A percentile compares a stretch with the other conserved stretches of the same genome.
Conservation (phyloP, 2,329 filamentous ascomycete genomes). For the Drechslerella coelobrocha region DNA sequence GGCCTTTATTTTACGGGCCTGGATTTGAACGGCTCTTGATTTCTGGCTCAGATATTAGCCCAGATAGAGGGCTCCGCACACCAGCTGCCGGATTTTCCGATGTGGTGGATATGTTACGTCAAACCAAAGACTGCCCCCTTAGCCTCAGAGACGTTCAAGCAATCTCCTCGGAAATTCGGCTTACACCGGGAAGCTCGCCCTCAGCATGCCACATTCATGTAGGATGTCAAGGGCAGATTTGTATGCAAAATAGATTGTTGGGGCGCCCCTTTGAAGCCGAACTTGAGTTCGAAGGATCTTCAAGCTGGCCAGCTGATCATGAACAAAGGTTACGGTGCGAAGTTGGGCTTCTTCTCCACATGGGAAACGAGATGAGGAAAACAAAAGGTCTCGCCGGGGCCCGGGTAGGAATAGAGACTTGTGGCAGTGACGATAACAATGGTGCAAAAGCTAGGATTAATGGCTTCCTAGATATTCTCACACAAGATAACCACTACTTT, state of each 20-base stretch:
- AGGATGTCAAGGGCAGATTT: neutral
- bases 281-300: slow-evolving; percentile 38
- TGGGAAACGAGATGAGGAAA: slow-evolving; percentile 11
- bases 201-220: neutral
- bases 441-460: neutral
- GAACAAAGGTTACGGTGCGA: slow-evolving; percentile 26
- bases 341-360: slow-evolving; percentile 32
- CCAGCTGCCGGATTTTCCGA: slow-evolving; percentile 29
- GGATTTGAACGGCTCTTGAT: slow-evolving; percentile 2
- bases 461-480: slow-evolving; percentile 35
- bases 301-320: slow-evolving; percentile 27
- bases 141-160: slow-evolving; percentile 16
- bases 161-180: slow-evolving; percentile 17
- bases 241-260: neutral
- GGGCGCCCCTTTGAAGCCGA: slow-evolving; percentile 13
- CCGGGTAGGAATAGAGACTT: slow-evolving; percentile 3
- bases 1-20: slow-evolving; percentile 7
- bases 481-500: slow-evolving; percentile 19
- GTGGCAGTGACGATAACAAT: too few relatives aligned
- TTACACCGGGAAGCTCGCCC: slow-evolving; percentile 21
- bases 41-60: neutral
- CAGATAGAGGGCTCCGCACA: too few relatives aligned
- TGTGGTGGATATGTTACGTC: slow-evolving; percentile 14
- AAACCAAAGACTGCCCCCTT: slow-evolving; percentile 25
- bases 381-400: neutral